These are phyloP conservation scores for Diaporthe helianthi DNA, from an alignment of 2,329 filamentous ascomycete genomes.

Conservation along the genomic window DNA sequence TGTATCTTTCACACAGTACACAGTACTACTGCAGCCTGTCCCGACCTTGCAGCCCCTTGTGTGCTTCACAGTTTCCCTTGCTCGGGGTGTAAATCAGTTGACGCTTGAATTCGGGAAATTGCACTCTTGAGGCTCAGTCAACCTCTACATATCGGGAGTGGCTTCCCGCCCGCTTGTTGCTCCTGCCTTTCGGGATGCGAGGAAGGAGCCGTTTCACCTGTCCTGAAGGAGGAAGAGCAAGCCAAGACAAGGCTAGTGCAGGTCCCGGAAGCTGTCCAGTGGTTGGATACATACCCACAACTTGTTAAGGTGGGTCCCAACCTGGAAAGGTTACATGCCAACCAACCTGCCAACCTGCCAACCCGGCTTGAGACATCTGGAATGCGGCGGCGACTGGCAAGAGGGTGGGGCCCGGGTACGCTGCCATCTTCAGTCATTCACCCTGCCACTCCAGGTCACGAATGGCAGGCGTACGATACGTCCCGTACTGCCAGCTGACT, in stretches of 20 bases:
- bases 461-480: background rate
- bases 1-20: too few relatives aligned
- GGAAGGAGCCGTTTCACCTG: slow-evolving; percentile 26
- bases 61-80: background rate
- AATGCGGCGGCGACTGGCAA: slow-evolving; percentile 13
- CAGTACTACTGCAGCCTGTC: background rate
- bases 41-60: background rate
- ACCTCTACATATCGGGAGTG: slow-evolving; percentile 25
- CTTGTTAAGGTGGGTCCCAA: background rate
- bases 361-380: slow-evolving; percentile 8
- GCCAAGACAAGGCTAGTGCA: slow-evolving; percentile 16
- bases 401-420: background rate
- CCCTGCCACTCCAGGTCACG: background rate
- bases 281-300: background rate
- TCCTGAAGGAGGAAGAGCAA: slow-evolving; percentile 6
- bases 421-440: background rate
- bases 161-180: slow-evolving; percentile 26
- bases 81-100: background rate
- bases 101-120: slow-evolving; percentile 17
- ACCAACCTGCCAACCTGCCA: background rate
- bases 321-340: background rate
- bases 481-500: too few relatives aligned
- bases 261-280: slow-evolving; percentile 17
- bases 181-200: slow-evolving; percentile 22
- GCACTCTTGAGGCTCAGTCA: slow-evolving; percentile 11